phyloP scores from a whole-genome alignment of 306 rosid species.

The Nissolia schottii region DNA sequence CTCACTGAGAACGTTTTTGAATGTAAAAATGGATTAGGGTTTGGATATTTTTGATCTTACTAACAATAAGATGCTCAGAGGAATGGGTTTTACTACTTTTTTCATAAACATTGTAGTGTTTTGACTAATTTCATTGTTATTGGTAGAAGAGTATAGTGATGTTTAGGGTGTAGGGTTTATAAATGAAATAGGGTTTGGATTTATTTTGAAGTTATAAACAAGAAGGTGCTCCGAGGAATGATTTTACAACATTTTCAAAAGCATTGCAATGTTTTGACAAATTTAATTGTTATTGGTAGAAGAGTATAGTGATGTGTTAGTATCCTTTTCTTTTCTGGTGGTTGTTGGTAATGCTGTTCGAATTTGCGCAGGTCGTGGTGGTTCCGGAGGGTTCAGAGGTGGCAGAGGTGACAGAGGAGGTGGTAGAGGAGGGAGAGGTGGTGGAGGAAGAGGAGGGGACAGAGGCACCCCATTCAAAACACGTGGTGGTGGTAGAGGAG shows the following conservation, averaged over 20 bases:
- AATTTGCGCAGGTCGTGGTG: slow-evolving; percentile 32
- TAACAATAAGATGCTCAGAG: background rate
- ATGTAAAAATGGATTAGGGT: background rate
- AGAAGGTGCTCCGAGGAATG: too few relatives aligned
- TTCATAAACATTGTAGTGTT: background rate
- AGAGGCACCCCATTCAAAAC: slow-evolving; percentile 6
- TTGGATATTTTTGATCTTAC: background rate
- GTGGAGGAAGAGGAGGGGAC: slow-evolving; percentile 29
- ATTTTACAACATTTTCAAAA: background rate
- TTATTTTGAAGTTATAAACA: too few relatives aligned
- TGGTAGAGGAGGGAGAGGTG: slow-evolving; percentile 39
- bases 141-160: background rate
- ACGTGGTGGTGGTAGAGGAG: slow-evolving; percentile 10
- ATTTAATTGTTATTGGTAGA: background rate
- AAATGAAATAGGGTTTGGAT: background rate
- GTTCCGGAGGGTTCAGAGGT: slow-evolving; percentile 23
- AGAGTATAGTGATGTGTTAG: background rate
- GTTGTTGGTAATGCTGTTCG: background rate
- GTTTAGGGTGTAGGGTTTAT: too few relatives aligned
- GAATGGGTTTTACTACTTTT: background rate
- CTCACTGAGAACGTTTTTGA: background rate
- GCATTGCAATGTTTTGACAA: background rate
- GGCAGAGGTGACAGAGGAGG: slow-evolving; percentile 9
- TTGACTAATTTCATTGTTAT: background rate
- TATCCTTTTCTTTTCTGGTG: background rate